Evolutionary conservation across 1,139 yeast genomes (phyloP), one percentile per base, ranked within the genome.

Genomic region (Pneumocystis oryctolagi): DNA sequence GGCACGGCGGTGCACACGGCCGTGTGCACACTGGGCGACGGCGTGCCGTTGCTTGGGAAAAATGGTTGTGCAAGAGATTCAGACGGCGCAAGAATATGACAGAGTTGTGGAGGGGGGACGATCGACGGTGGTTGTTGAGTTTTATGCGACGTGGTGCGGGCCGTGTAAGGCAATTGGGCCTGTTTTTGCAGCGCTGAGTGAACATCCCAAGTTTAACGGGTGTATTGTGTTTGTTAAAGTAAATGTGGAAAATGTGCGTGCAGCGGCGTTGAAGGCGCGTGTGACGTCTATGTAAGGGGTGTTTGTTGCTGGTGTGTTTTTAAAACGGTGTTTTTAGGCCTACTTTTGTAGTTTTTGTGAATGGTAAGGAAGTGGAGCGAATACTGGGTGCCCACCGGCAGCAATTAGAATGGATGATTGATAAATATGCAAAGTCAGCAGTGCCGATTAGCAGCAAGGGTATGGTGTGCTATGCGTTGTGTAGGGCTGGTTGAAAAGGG

Each of bases 111-210:
- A 47, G 5, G 8, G 14, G 31, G 1, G 20, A 12, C n/a, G 12
- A 25, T 8, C 5, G 35, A 47, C 85, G 73, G 83, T 86, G 59
- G 82, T 87, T 53, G 85, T 88, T 66, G 96, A 89, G 74, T 89
- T 87, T 74, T 85, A 81, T 71, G 96, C 96, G 62, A 82, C 85
- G 62, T 89, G 96, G 96, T 89, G 96, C 77, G 95, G 92, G 63
- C 96, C 96, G 58, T 89, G 96, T 77, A 86, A 85, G 74, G 87
- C 87, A 71, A 84, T 89, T 74, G 82, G 90, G 40, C 96, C 96
- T 65, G 74, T 83, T 68, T 76, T 88, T 69, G 88, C 85, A 68
- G 83, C 85, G 73, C 80, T 86, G 67, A 74, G 78, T 47, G 73
- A 76, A n/a, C 71, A 73, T 60, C 60, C 65, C 9, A 61, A 58